Base-by-base conservation (phyloP, 2,329 filamentous ascomycete genomes). In the Colletotrichum karsti region DNA sequence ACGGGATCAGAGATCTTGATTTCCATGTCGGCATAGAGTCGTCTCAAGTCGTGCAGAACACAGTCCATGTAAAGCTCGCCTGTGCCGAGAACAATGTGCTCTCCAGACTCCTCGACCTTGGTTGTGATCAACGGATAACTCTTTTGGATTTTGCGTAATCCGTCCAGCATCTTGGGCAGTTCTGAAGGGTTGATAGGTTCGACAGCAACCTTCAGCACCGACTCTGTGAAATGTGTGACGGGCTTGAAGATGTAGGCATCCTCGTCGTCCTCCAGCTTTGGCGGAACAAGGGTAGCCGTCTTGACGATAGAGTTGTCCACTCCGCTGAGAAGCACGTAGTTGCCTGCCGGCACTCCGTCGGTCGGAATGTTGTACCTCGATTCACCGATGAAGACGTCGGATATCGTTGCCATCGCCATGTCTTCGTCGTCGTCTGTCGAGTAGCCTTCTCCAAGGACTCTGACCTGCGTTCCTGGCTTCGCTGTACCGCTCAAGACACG, bases 21-120 rank as follows among this genome's bases (percentile, higher is more conserved):
- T 78, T 99, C 96, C 96, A 99, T 99, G 75, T 98, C 95, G 13
- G 96, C 95, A 77, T 98, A 99, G n/a, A 98, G 81, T 42, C 91
- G 89, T 60, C 96, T 92, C 51, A 99, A 86, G 77, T 99, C 96
- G 79, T 99, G 96, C 50, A 99, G 86, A 4, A 99, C 95, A 75
- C 96, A 99, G 79, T 99, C 96, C 95, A 99, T 98, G 83, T 99
- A 99, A n/a, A 99, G 85, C 79, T 99, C 96, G 68, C 96, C 96
- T 0, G 96, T 99, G 24, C 96, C 96, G 5, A 99, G 88, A 51
- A 99, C 87, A 72, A 99, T 92, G 77, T 99, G 96, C 80, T 99
- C 96, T 56, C 96, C 96, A 2, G 94, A 98, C 81, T 99, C 96
- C 78, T 99, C 96, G 4, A 99, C 96, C 79, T 98, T 98, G 5